phyloP scores from a whole-genome alignment of 345 rosid genomes.

The Physaria fendleri region DNA sequence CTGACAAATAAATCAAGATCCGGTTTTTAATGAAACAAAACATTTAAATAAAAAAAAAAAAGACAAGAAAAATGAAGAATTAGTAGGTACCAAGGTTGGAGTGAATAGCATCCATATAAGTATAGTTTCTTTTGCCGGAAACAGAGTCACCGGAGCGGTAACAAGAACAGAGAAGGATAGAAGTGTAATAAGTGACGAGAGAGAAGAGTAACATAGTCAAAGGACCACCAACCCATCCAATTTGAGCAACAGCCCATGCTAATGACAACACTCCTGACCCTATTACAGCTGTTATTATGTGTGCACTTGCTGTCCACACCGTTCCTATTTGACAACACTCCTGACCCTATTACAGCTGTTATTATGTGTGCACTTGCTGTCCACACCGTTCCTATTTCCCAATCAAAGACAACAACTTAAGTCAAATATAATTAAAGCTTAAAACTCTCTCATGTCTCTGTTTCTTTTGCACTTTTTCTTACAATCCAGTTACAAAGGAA shows the following conservation, averaged over 20 bases:
- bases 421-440: too few species aligned
- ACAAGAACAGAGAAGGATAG: conserved; percentile 50
- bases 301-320: conserved; percentile 69
- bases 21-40: neutral
- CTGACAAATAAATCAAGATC: conserved; percentile 28
- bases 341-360: conserved; percentile 70
- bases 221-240: conserved; percentile 83
- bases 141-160: conserved; percentile 63
- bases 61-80: neutral
- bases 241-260: conserved; percentile 78
- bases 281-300: conserved; percentile 59
- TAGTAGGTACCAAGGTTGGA: conserved; percentile 44
- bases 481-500: too few species aligned
- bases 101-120: conserved; percentile 63
- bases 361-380: conserved; percentile 70
- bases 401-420: neutral
- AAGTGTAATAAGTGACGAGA: conserved; percentile 63
- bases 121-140: conserved; percentile 63
- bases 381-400: conserved; percentile 50
- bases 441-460: neutral
- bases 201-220: conserved; percentile 56
- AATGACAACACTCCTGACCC: conserved; percentile 73
- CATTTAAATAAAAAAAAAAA: neutral
- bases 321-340: conserved; percentile 65
- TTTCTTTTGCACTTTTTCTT: neutral